Percentiles rank a stretch among this genome's conserved stretches.
Conservation (phyloP, 1,139 yeast genomes). For the Geotrichum phurueaensis region DNA sequence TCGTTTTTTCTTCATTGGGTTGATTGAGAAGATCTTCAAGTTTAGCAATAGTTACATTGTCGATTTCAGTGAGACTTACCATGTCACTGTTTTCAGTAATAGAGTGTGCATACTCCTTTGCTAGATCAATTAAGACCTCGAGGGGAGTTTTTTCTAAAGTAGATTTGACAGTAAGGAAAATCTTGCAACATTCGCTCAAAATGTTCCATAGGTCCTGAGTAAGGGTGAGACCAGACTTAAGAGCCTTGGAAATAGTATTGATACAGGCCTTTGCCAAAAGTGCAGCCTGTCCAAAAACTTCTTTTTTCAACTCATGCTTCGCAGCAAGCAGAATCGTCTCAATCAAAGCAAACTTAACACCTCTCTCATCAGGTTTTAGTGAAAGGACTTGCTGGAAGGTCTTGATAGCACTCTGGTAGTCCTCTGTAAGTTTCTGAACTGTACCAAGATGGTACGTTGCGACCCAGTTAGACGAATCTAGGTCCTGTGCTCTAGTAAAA, state of each 20-base stretch:
- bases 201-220: slow-evolving; percentile 53
- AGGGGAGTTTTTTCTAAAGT: slow-evolving; percentile 41
- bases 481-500: slow-evolving; percentile 54
- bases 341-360: slow-evolving; percentile 52
- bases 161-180: slow-evolving; percentile 43
- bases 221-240: slow-evolving; percentile 21
- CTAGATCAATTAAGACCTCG: slow-evolving; percentile 19
- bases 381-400: slow-evolving; percentile 42
- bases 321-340: slow-evolving; percentile 56
- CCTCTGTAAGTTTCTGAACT: slow-evolving; percentile 49
- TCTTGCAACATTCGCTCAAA: slow-evolving; percentile 46
- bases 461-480: slow-evolving; percentile 53
- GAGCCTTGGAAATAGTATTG: slow-evolving; percentile 35
- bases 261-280: slow-evolving; percentile 39
- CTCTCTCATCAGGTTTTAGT: slow-evolving; percentile 46
- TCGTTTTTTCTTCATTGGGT: neutral
- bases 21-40: slow-evolving; percentile 15
- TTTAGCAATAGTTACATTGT: slow-evolving; percentile 16
- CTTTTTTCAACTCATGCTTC: slow-evolving; percentile 47
- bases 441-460: slow-evolving; percentile 63
- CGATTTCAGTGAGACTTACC: slow-evolving; percentile 12
- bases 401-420: slow-evolving; percentile 44
- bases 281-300: slow-evolving; percentile 62
- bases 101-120: slow-evolving; percentile 6
- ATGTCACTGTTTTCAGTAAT: slow-evolving; percentile 17